Base-by-base conservation (phyloP, 345 rosid genomes). In the Erucastrum elatum region DNA sequence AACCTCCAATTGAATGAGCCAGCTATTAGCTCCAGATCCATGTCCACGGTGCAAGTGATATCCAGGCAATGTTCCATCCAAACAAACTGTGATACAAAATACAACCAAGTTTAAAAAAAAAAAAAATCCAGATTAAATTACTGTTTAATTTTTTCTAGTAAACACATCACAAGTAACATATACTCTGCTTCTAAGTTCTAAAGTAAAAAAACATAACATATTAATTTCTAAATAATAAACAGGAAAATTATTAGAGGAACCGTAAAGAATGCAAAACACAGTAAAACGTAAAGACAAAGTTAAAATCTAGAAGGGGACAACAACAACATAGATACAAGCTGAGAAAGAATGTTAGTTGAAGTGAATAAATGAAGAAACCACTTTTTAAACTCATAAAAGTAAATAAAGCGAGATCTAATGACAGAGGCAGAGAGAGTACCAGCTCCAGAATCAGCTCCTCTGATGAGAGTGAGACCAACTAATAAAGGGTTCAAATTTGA, bases 61-160 rank as follows among this genome's bases (percentile, higher is more conserved):
- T 25, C 97, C 98, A 10, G 98, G 98, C 77, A 92, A 77, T 55
- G 97, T 89, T 84, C 98, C 98, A 87, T 94, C 98, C 86, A 94
- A 84, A 82, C 98, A 94, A 51, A 94, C 98, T 94, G 88, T 27
- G 68, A 62, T 62, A 74, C n/a, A 41, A 41, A 10, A 3, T 1
- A 44, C n/a, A 44, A 44, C 51, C 51, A 12, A 44, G 5, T 44
- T 4, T 21, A 21, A 21, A 9, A 10, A 44, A 39, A 2, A 41
- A 10, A 11, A 2, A 8, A 7, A 37, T 41, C 13, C 13, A 8
- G 49, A 41, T 41, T 41, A 41, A 41, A 41, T 10, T 41, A 41
- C 4, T 41, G 49, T 8, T 35, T 41, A 13, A 41, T 41, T 11
- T 41, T 44, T 44, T 11, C n/a, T 44, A 44, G 51, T 44, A 44